phyloP scores from a whole-genome alignment of 441 rosid species.

The Viola pubescens region DNA sequence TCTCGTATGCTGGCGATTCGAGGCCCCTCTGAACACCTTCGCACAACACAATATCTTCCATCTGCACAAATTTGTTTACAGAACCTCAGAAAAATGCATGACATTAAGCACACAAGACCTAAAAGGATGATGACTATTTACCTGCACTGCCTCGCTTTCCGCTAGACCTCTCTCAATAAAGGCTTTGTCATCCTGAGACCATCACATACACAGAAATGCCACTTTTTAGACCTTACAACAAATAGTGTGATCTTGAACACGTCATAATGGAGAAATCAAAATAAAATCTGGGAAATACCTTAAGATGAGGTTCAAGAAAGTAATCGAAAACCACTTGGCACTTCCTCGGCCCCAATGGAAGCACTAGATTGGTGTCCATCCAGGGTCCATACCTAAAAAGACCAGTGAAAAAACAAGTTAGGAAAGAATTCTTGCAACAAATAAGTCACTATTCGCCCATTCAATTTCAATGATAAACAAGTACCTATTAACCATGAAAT shows the following conservation, averaged over 20 bases:
- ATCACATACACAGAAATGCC: background rate
- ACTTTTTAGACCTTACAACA: no score
- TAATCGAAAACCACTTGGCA: conserved; percentile 82
- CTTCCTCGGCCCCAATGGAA: conserved; percentile 64
- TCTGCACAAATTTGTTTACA: conserved; percentile 28
- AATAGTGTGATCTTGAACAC: background rate
- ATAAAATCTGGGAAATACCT: conserved; percentile 32
- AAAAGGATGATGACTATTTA: conserved; percentile 12
- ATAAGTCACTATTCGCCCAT: background rate
- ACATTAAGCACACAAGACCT: no score
- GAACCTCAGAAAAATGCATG: background rate
- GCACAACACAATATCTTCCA: conserved; percentile 65
- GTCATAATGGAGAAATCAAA: background rate
- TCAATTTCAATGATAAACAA: background rate
- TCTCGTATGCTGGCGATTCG: conserved; percentile 56
- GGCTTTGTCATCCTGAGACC: conserved; percentile 52
- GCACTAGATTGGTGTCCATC: conserved; percentile 92
- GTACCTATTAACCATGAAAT: conserved; percentile 92
- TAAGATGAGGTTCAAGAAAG: conserved; percentile 53
- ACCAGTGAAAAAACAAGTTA: background rate
- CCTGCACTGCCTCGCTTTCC: conserved; percentile 78
- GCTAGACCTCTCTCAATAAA: conserved; percentile 54
- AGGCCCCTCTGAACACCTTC: conserved; percentile 82
- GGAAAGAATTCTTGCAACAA: background rate
- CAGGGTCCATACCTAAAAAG: conserved; percentile 76